These are phyloP conservation scores for Ehretia macrophylla DNA, from an alignment of 257 asterid genomes.

Conservation along the genomic window DNA sequence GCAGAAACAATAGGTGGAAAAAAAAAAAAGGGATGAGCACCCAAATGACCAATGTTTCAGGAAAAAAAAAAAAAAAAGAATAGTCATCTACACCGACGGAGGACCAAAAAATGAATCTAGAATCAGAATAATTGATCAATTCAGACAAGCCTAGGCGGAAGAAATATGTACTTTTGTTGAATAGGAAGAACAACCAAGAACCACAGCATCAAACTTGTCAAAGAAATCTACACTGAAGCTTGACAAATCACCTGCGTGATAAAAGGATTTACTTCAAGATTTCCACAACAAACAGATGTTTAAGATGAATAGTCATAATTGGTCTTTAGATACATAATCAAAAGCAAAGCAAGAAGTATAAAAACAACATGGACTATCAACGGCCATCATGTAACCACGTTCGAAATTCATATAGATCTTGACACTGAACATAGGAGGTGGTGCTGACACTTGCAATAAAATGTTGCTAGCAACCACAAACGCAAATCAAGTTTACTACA, in stretches of 20 bases:
- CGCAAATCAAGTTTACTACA: too few species aligned
- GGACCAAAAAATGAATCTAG: background rate
- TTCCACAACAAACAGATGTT: background rate
- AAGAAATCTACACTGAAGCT: constrained; percentile 37
- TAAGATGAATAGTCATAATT: too few species aligned
- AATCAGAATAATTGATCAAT: background rate
- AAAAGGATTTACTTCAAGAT: background rate
- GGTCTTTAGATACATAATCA: too few species aligned
- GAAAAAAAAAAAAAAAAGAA: too few species aligned
- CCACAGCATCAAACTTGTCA: constrained; percentile 35
- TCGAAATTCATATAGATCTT: too few species aligned
- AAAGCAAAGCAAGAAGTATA: too few species aligned
- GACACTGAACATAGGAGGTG: too few species aligned
- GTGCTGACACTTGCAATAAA: too few species aligned
- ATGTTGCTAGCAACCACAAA: too few species aligned
- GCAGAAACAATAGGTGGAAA: constrained; percentile 13
- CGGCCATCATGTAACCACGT: too few species aligned
- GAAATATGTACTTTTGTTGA: constrained; percentile 26
- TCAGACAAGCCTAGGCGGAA: background rate
- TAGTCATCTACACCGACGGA: too few species aligned
- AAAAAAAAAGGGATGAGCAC: background rate
- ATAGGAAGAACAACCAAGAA: constrained; percentile 33
- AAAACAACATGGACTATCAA: too few species aligned
- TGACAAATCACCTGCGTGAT: constrained; percentile 35
- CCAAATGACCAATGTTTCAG: background rate